A percentile compares a stretch with the other conserved stretches of the same genome.
These are phyloP conservation scores for Flagelloscypha sp. DNA, from an alignment of 768 basidiomycete genomes.

Conservation along the genomic window DNA sequence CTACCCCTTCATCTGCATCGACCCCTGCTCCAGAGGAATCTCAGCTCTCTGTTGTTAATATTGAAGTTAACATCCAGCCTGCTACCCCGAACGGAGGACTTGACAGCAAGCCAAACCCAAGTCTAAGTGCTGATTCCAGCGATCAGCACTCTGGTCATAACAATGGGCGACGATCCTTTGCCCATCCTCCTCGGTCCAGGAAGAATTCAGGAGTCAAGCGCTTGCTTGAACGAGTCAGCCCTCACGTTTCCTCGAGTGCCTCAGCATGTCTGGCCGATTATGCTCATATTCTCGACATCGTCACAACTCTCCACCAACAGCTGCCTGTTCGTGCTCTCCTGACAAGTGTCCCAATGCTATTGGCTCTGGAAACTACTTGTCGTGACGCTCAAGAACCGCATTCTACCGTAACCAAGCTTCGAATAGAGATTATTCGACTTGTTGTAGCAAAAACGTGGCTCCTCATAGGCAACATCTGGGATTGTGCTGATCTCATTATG, in stretches of 20 bases:
- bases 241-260: constrained; percentile 30
- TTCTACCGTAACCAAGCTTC: constrained; percentile 31
- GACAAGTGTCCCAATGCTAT: constrained; percentile 77
- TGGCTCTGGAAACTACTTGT: constrained; percentile 74
- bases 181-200: constrained; percentile 41
- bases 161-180: constrained; percentile 38
- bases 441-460: constrained; percentile 60
- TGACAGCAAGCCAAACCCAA: constrained; percentile 11
- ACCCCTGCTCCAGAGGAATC: constrained; percentile 27
- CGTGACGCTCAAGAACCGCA: constrained; percentile 34
- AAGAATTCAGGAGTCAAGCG: constrained; percentile 50
- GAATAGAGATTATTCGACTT: constrained; percentile 50
- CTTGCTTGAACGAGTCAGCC: constrained; percentile 41
- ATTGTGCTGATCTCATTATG: constrained; percentile 41
- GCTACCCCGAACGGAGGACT: constrained; percentile 23
- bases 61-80: constrained; percentile 22
- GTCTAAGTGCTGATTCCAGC: constrained; percentile 4
- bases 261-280: constrained; percentile 70
- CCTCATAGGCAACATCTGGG: constrained; percentile 65
- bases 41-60: constrained; percentile 14
- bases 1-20: constrained; percentile 32
- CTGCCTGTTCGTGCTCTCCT: constrained; percentile 71
- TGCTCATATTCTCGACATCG: constrained; percentile 56
- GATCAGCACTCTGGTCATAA: constrained; percentile 21
- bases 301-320: constrained; percentile 59